These are phyloP conservation scores for Strigomonas culicis DNA, from an alignment of 208 protist species.

Conservation along the genomic window DNA sequence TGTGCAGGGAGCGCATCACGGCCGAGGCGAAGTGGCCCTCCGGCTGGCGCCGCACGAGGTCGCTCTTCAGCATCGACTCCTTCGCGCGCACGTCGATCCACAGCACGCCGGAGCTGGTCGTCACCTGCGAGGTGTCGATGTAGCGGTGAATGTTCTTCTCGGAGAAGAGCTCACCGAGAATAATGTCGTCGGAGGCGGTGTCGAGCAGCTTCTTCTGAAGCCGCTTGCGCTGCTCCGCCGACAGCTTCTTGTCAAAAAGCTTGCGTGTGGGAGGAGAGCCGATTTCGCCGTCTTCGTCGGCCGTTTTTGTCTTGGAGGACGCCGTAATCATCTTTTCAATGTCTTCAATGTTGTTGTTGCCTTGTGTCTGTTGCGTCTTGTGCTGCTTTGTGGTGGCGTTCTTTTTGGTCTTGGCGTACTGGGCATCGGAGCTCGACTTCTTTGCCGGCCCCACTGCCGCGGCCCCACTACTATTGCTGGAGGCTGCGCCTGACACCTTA, in stretches of 20 bases:
- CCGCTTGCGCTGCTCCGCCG: neutral
- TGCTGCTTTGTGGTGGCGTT: neutral
- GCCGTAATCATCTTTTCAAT: neutral
- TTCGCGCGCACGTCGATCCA: conserved; percentile 50
- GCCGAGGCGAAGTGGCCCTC: conserved; percentile 40
- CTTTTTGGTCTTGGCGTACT: neutral
- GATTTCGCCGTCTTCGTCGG: neutral
- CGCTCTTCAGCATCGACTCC: conserved; percentile 18
- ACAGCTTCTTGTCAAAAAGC: neutral
- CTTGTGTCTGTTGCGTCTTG: neutral
- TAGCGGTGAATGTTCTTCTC: conserved; percentile 22
- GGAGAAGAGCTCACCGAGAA: conserved; percentile 27
- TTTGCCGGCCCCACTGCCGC: neutral
- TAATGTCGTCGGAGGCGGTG: conserved; percentile 19
- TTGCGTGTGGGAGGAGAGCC: neutral
- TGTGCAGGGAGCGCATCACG: conserved; percentile 30
- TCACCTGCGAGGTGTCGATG: conserved; percentile 42
- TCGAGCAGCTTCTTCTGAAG: conserved; percentile 3
- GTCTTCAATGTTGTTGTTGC: conserved; percentile 1
- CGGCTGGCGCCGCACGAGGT: conserved; percentile 12
- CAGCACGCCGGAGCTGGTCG: conserved; percentile 25
- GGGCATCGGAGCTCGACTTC: neutral
- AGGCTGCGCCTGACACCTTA: no score
- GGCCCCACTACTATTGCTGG: no score
- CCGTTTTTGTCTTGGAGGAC: neutral